A percentile compares a stretch with the other conserved stretches of the same genome.
Evolutionary conservation across 2,329 filamentous ascomycete species (phyloP).

Genomic region (Fusarium buharicum): DNA sequence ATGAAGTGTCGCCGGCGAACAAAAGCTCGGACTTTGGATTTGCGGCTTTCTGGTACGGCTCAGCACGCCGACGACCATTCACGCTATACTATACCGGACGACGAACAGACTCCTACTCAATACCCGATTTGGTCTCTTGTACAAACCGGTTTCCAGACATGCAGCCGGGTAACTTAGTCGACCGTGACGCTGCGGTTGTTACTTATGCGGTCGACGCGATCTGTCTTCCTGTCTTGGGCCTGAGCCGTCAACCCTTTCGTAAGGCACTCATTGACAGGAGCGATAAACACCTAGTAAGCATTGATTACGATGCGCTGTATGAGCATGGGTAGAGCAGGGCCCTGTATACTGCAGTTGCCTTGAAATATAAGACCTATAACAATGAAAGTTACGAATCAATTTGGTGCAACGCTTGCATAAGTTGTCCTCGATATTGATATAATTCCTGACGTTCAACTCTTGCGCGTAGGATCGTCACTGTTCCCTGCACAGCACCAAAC

Average conservation of each 20-base stretch:
- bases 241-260: background rate
- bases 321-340: background rate
- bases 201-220: background rate
- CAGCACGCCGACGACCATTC: background rate
- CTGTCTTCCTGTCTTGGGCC: background rate
- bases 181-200: background rate
- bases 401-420: too few species aligned
- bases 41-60: slow-evolving; percentile 1
- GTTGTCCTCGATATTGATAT: too few species aligned
- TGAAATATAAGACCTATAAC: background rate
- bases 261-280: background rate
- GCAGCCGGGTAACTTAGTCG: background rate
- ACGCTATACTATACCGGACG: background rate
- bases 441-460: too few species aligned
- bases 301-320: background rate
- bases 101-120: background rate
- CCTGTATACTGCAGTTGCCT: background rate
- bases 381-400: background rate
- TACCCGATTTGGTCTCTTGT: background rate
- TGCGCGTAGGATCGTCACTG: too few species aligned
- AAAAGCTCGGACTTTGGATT: background rate
- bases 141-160: background rate
- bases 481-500: too few species aligned
- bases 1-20: background rate
- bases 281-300: background rate